Evolutionary conservation across 306 rosid genomes (phyloP).

Genomic region (Corylus avellana): DNA sequence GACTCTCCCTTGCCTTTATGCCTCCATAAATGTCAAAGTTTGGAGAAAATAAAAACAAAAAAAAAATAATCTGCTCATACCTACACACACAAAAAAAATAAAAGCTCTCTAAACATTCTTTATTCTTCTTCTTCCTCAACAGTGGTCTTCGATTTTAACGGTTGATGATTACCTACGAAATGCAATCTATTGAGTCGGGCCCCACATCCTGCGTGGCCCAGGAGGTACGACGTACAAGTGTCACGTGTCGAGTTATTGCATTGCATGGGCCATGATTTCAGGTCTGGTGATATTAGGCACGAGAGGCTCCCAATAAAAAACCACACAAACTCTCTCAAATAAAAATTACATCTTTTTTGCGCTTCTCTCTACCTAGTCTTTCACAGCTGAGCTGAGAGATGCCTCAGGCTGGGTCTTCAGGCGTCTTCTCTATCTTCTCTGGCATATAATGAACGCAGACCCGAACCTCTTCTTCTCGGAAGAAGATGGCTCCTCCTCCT

Average conservation of each 20-base stretch:
- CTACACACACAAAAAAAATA: background rate
- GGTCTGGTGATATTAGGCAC: constrained; percentile 27
- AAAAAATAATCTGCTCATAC: background rate
- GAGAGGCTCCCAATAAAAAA: constrained; percentile 20
- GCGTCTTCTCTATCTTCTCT: constrained; percentile 5
- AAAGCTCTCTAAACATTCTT: background rate
- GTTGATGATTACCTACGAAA: background rate
- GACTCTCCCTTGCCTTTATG: background rate
- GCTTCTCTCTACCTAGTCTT: background rate
- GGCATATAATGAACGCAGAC: constrained; percentile 40
- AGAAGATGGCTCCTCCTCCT: constrained; percentile 43
- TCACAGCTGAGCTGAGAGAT: constrained; percentile 14
- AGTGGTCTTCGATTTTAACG: background rate
- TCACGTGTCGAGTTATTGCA: constrained; percentile 71
- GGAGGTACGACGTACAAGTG: constrained; percentile 20
- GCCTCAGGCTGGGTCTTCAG: constrained; percentile 23
- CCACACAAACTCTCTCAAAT: constrained; percentile 5
- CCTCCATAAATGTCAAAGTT: background rate
- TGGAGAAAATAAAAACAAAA: background rate
- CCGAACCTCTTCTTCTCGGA: constrained; percentile 39
- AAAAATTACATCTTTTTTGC: constrained; percentile 14
- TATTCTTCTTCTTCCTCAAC: background rate
- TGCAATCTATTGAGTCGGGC: background rate
- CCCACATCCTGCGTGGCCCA: background rate
- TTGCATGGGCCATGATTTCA: constrained; percentile 55